These are phyloP conservation scores for Raddia guianensis DNA, from an alignment of 176 grass and related monocot species.

Conservation along the genomic window DNA sequence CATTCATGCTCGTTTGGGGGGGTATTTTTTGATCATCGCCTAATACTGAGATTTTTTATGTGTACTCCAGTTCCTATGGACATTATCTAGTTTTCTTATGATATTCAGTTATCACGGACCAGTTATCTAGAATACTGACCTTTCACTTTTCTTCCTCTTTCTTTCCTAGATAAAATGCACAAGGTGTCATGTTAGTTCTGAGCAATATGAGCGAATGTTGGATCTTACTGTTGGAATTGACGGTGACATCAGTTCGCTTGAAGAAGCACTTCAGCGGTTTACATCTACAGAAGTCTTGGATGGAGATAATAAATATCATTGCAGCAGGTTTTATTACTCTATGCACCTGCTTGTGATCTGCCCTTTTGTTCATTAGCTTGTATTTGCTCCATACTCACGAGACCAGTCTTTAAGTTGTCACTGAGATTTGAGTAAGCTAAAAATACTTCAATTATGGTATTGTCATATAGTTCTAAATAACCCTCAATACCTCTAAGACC, in stretches of 20 bases:
- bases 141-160: conserved; percentile 3
- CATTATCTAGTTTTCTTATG: too few species aligned
- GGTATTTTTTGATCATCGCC: too few species aligned
- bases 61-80: too few species aligned
- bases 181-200: conserved; percentile 74
- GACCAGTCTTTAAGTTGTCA: conserved; percentile 13
- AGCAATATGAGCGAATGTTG: conserved; percentile 75
- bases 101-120: conserved; percentile 11
- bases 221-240: conserved; percentile 97
- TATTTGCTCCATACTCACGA: not conserved
- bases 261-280: conserved; percentile 87
- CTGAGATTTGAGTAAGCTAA: conserved; percentile 23
- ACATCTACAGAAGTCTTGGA: conserved; percentile 91
- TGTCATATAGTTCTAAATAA: not conserved
- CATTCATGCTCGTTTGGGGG: too few species aligned
- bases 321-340: conserved; percentile 58
- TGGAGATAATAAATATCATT: conserved; percentile 93
- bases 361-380: conserved; percentile 5
- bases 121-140: not conserved
- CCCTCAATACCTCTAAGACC: not conserved
- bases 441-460: not conserved
- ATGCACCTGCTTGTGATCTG: not conserved
- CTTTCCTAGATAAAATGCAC: conserved; percentile 82
- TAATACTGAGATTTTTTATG: too few species aligned
- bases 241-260: conserved; percentile 77